Conservation (phyloP, 768 basidiomycete species). For the Panaeolus papilionaceus region DNA sequence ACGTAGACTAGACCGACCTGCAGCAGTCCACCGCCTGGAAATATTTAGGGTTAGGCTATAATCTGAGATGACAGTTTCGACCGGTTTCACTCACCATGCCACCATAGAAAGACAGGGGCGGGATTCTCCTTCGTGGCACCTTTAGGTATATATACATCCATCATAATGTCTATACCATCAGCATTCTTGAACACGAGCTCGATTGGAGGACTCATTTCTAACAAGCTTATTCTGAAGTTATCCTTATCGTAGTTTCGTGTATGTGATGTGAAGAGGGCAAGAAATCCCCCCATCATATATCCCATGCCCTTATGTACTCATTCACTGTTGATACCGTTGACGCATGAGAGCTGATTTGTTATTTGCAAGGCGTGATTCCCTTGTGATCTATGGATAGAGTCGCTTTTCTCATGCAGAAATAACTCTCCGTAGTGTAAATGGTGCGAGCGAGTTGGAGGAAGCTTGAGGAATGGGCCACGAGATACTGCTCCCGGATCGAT, state of each 20-base stretch:
- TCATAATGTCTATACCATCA: conserved; percentile 38
- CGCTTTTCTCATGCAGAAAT: background rate
- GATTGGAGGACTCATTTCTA: conserved; percentile 20
- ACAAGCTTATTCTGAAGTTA: no score
- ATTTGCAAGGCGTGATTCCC: no score
- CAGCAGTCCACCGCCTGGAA: conserved; percentile 39
- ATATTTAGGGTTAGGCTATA: background rate
- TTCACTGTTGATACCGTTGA: no score
- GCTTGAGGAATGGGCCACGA: no score
- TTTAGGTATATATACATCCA: conserved; percentile 43
- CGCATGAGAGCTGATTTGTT: no score
- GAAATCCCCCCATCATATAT: no score
- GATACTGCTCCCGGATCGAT: no score
- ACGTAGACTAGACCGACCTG: background rate
- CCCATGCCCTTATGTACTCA: no score
- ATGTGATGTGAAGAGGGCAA: no score
- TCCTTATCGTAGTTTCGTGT: no score
- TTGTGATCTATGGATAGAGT: background rate
- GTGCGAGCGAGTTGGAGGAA: no score
- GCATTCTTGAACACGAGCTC: conserved; percentile 38
- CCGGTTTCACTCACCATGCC: conserved; percentile 36
- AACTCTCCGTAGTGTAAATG: background rate
- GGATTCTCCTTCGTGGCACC: conserved; percentile 34
- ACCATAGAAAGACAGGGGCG: conserved; percentile 41
- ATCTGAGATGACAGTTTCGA: background rate